Conservation (phyloP, 805 yeast species). For the Yamadazyma laniorum region DNA sequence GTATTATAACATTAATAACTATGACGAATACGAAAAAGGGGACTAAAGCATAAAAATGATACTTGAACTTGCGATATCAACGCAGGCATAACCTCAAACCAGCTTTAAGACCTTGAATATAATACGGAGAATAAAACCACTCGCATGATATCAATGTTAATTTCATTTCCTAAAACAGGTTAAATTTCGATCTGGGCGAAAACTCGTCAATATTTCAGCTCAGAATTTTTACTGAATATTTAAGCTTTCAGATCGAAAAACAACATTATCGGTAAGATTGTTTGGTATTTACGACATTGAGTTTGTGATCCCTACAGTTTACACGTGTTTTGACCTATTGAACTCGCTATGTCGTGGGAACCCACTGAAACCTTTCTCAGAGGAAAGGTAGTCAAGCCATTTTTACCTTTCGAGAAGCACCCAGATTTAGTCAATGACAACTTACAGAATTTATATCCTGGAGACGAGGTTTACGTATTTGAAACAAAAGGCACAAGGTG, state of each 20-base stretch:
- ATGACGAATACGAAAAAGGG: too few species aligned
- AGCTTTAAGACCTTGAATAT: too few species aligned
- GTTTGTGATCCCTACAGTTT: too few species aligned
- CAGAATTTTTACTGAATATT: neutral
- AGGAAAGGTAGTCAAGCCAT: constrained; percentile 39
- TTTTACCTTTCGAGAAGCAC: constrained; percentile 42
- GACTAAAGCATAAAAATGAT: too few species aligned
- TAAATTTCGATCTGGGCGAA: constrained; percentile 7
- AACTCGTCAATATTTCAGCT: constrained; percentile 7
- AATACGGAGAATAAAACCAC: too few species aligned
- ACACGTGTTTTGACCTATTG: too few species aligned
- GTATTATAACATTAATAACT: too few species aligned
- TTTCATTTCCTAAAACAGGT: constrained; percentile 14
- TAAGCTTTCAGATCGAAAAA: neutral
- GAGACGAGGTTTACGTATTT: constrained; percentile 74
- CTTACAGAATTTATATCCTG: constrained; percentile 61
- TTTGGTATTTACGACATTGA: too few species aligned
- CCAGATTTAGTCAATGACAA: constrained; percentile 36
- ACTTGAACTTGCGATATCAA: too few species aligned
- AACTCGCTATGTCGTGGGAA: constrained; percentile 33
- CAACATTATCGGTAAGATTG: neutral
- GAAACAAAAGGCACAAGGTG: constrained; percentile 62
- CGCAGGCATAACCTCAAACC: too few species aligned
- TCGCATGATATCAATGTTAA: too few species aligned
- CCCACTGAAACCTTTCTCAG: constrained; percentile 36